Conservation (phyloP, 768 basidiomycete genomes). For the Mycena olivaceomarginata region DNA sequence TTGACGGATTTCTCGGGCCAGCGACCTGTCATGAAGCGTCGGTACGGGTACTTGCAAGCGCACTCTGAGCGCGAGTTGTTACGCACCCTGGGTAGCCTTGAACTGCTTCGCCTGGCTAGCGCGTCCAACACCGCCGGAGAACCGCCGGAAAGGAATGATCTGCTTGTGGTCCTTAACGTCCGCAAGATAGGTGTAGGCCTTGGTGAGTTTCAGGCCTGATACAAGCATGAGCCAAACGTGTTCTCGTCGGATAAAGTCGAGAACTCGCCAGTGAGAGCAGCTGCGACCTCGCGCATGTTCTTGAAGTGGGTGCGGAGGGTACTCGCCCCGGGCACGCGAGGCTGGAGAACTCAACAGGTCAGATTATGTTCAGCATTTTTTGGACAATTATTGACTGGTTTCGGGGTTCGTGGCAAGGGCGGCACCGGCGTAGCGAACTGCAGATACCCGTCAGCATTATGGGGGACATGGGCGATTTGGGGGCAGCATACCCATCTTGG, state of each 20-base stretch:
- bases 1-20: constrained; percentile 99
- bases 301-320: constrained; percentile 99
- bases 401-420: constrained; percentile 93
- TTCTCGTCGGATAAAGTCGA: constrained; percentile 12
- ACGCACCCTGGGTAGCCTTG: constrained; percentile 94
- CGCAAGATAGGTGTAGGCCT: constrained; percentile 95
- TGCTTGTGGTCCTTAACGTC: constrained; percentile 98
- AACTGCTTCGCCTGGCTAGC: constrained; percentile 97
- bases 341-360: constrained; percentile 67
- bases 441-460: constrained; percentile 18
- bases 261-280: constrained; percentile 88
- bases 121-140: constrained; percentile 96
- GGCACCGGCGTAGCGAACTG: constrained; percentile 96
- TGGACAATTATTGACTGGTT: constrained; percentile 80
- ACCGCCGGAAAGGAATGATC: constrained; percentile 96
- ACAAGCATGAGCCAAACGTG: background rate
- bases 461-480: constrained; percentile 33
- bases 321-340: constrained; percentile 95
- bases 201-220: constrained; percentile 92
- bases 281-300: constrained; percentile 99
- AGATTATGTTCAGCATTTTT: constrained; percentile 31
- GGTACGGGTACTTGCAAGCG: background rate
- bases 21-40: constrained; percentile 80
- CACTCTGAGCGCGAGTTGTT: background rate
- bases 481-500: constrained; percentile 78